Conservation (phyloP, 2,329 filamentous ascomycete genomes). For the Colletotrichum sp. region DNA sequence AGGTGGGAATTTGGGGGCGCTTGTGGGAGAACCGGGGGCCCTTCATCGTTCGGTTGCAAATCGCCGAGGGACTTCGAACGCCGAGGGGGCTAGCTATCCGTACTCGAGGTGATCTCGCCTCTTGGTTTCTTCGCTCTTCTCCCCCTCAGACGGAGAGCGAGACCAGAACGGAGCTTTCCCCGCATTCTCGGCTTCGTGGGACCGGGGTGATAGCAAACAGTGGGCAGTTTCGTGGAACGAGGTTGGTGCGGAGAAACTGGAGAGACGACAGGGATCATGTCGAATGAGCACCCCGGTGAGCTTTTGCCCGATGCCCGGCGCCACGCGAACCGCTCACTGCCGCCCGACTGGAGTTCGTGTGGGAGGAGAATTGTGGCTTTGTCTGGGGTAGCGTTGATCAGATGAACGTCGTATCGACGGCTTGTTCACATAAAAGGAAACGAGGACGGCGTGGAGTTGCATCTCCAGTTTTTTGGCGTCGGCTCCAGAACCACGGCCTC, state of each 20-base stretch:
- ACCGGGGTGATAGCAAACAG: not conserved
- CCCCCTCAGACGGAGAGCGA: not conserved
- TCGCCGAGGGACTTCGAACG: not conserved
- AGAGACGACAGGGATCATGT: not conserved
- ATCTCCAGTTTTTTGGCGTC: not conserved
- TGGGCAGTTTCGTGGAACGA: not conserved
- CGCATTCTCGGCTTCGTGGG: not conserved
- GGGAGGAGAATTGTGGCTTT: not conserved
- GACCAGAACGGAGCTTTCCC: not conserved
- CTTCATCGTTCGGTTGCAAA: not conserved
- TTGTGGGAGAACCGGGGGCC: not conserved
- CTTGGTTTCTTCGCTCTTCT: not conserved
- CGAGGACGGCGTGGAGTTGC: not conserved
- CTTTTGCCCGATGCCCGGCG: constrained; percentile 17
- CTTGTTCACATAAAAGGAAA: not conserved
- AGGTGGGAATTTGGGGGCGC: not conserved
- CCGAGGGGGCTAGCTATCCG: not conserved
- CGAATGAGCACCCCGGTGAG: not conserved
- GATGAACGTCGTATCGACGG: not conserved
- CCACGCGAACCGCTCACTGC: not conserved
- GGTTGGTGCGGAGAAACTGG: constrained; percentile 17
- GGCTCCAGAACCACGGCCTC: not conserved
- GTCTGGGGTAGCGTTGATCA: not conserved
- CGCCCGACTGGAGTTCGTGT: not conserved
- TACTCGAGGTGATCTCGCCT: not conserved